These are phyloP conservation scores for Aspergillus sp. DNA, from an alignment of 2,329 filamentous ascomycete species.

Conservation along the genomic window DNA sequence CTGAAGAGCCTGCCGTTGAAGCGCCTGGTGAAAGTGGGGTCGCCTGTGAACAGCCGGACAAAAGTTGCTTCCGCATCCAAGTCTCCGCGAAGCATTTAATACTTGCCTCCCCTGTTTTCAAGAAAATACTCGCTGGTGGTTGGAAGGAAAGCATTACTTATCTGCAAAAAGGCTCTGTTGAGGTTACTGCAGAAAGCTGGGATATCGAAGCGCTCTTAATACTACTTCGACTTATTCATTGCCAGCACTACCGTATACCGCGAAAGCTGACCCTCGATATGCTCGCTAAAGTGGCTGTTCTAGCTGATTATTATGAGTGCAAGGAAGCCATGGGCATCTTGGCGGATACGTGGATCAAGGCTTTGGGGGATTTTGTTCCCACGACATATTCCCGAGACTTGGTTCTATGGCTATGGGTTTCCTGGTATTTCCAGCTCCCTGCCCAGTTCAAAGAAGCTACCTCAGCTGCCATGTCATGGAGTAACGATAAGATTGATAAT, in stretches of 20 bases:
- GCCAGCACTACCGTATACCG: too few species aligned
- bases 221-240: too few species aligned
- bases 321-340: not conserved
- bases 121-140: not conserved
- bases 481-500: slow-evolving; percentile 5
- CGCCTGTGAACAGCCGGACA: not conserved
- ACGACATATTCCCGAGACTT: slow-evolving; percentile 3
- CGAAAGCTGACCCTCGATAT: too few species aligned
- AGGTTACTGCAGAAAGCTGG: too few species aligned
- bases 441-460: slow-evolving; percentile 10
- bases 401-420: slow-evolving; percentile 7
- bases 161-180: not conserved
- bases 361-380: not conserved
- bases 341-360: not conserved
- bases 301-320: too few species aligned
- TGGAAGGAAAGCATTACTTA: not conserved
- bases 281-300: too few species aligned
- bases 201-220: too few species aligned
- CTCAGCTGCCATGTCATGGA: slow-evolving; percentile 10
- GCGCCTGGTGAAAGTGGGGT: too few species aligned
- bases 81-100: not conserved
- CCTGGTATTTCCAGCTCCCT: slow-evolving; percentile 12
- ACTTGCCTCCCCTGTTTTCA: not conserved
- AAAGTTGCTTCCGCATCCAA: not conserved
- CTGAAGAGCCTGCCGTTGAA: too few species aligned